Evolutionary conservation across 495 filamentous ascomycete genomes (phyloP).

Genomic region (Talaromyces borbonicus): DNA sequence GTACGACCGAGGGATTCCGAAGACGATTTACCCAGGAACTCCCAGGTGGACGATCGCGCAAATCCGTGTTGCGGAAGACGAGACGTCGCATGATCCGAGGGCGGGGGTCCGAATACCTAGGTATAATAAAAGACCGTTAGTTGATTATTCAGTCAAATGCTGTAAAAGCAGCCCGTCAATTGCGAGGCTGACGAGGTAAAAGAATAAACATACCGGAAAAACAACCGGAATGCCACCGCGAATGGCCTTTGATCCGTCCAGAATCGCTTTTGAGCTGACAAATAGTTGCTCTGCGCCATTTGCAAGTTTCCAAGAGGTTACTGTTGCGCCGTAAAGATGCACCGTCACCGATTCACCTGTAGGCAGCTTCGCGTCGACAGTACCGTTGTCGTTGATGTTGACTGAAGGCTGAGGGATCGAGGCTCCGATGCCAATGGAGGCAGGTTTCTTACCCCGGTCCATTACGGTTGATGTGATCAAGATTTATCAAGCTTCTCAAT

Average conservation of each 20-base stretch:
- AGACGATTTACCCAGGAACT: constrained; percentile 53
- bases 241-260: constrained; percentile 57
- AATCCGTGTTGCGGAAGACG: constrained; percentile 90
- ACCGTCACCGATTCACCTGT: constrained; percentile 79
- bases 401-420: constrained; percentile 56
- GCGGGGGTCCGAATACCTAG: constrained; percentile 83
- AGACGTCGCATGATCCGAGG: constrained; percentile 58
- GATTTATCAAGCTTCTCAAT: too few relatives aligned
- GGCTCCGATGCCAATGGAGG: constrained; percentile 60
- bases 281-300: constrained; percentile 80
- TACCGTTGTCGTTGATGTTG: constrained; percentile 51
- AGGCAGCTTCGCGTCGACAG: constrained; percentile 63
- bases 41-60: constrained; percentile 69
- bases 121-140: not conserved
- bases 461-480: constrained; percentile 41
- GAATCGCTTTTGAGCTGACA: constrained; percentile 62
- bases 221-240: constrained; percentile 77
- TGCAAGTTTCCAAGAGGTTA: constrained; percentile 82
- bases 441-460: constrained; percentile 74
- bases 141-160: too few relatives aligned
- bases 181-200: too few relatives aligned
- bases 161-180: too few relatives aligned
- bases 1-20: constrained; percentile 49
- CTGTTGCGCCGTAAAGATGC: constrained; percentile 83
- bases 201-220: constrained; percentile 63